These are phyloP conservation scores for Geotrichum bryndzae DNA, from an alignment of 1,139 yeast genomes.

Conservation along the genomic window DNA sequence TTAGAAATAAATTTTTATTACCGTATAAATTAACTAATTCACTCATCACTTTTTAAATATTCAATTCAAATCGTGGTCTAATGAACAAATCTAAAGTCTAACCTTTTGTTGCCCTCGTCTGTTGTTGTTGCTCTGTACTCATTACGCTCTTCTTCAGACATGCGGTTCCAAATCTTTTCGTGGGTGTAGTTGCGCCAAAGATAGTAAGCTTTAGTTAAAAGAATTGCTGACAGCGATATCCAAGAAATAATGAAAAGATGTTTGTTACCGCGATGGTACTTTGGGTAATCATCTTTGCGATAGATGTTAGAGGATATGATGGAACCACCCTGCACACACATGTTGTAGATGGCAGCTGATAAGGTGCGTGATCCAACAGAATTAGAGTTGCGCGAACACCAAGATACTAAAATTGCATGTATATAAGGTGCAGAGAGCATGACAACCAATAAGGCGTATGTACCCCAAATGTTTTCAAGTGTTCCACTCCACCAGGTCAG, in stretches of 20 bases:
- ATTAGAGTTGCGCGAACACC: slow-evolving; percentile 56
- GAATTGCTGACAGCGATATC: slow-evolving; percentile 24
- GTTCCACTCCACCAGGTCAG: slow-evolving; percentile 49
- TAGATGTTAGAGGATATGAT: slow-evolving; percentile 49
- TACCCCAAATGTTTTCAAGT: slow-evolving; percentile 45
- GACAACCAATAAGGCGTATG: slow-evolving; percentile 45
- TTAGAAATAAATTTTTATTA: too few species aligned
- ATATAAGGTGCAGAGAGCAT: slow-evolving; percentile 45
- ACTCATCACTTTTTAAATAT: too few species aligned
- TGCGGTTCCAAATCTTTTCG: slow-evolving; percentile 42
- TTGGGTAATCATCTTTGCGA: slow-evolving; percentile 50
- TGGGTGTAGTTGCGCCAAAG: slow-evolving; percentile 42
- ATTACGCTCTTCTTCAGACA: slow-evolving; percentile 45
- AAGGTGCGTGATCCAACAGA: slow-evolving; percentile 53
- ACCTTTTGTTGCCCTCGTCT: slow-evolving; percentile 50
- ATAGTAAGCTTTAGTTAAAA: slow-evolving; percentile 38
- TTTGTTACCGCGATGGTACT: slow-evolving; percentile 49
- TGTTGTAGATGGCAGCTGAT: slow-evolving; percentile 52
- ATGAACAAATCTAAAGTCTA: slow-evolving; percentile 44
- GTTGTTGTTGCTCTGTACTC: slow-evolving; percentile 42
- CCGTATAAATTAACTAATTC: too few species aligned
- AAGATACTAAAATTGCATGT: slow-evolving; percentile 51
- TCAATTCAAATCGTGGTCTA: not conserved
- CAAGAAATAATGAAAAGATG: slow-evolving; percentile 39
- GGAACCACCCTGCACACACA: slow-evolving; percentile 50